Evolutionary conservation across 1,284 basidiomycete genomes (phyloP), one percentile per base, ranked within the genome.

Genomic region (Fomitopsis palustris): DNA sequence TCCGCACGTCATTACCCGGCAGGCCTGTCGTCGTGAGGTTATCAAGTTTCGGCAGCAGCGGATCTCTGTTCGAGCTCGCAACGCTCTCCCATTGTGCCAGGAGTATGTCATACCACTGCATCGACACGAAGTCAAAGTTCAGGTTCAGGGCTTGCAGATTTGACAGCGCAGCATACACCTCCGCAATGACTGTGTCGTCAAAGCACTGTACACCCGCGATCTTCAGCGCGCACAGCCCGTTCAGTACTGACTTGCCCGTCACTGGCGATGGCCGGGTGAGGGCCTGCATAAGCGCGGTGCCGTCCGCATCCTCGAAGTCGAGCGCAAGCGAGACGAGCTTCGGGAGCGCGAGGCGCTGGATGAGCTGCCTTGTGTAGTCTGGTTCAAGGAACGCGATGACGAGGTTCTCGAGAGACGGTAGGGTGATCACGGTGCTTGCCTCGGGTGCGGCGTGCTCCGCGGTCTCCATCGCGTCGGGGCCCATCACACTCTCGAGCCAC

Each of bases 301-400:
- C 83, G 65, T 83, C 78, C 62, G 78, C 77, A 16, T 69, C 81
- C 19, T 79, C 77, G 35, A 85, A 71, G 64, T 83, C 78, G 60
- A 85, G 71, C 41, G 74, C 72, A 37, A 86, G 77, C 53, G 67
- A 72, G 51, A 68, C 67, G 42, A 85, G 70, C n/a, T 71, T 73
- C 33, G 84, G 81, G 57, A 84, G 70, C 45, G 71, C 65, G 25
- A 85, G 70, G 21, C 74, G 75, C 38, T 75, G 71, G 64, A 83
- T 69, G 55, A 82, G 69, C 27, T 65, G 65, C 65, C 74, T 74
- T 39, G 82, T 72, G 65, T 67, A 83, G 75, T 59, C 76, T 75
- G 29, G 78, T 62, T 84, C 83, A 61, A 85, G 72, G 69, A 84
- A 82, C 5, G 78, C 79, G 52, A 86, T 69, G 37, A 75, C 74